These are phyloP conservation scores for Crithidia acanthocephali DNA, from an alignment of 208 protist species.

Conservation along the genomic window DNA sequence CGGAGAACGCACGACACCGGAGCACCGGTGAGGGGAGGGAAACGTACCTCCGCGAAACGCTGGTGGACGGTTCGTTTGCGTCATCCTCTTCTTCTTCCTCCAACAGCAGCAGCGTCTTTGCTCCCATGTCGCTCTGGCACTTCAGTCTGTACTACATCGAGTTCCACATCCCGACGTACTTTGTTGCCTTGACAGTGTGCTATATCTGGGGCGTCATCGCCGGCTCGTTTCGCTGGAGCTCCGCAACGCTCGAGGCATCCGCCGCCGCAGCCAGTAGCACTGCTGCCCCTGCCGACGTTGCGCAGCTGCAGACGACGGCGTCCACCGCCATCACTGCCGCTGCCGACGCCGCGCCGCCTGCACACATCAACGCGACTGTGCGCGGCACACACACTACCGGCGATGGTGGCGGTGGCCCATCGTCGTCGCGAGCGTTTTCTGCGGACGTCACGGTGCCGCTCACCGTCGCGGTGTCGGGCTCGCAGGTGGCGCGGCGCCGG, in stretches of 20 bases:
- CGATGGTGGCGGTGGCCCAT: neutral
- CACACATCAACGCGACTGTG: neutral
- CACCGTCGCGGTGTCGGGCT: constrained; percentile 17
- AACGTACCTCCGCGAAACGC: neutral
- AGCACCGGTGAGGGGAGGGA: neutral
- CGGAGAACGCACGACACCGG: neutral
- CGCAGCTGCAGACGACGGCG: too few relatives aligned
- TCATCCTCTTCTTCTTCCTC: neutral
- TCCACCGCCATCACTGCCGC: neutral
- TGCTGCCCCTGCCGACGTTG: neutral
- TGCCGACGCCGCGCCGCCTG: neutral
- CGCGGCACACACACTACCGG: neutral
- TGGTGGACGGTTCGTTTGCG: too few relatives aligned
- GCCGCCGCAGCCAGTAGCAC: neutral
- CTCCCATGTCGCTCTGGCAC: neutral
- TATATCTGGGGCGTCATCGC: constrained; percentile 70
- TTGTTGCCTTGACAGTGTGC: constrained; percentile 60
- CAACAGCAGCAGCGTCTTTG: neutral
- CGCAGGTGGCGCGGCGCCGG: constrained; percentile 41
- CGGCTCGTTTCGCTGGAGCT: constrained; percentile 45
- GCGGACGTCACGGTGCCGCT: neutral
- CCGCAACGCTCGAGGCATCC: neutral
- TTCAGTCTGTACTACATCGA: constrained; percentile 53
- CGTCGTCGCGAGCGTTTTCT: neutral
- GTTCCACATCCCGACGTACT: constrained; percentile 78